Evolutionary conservation across 208 protist genomes (phyloP).

Genomic region (Borovskyia barvae): DNA sequence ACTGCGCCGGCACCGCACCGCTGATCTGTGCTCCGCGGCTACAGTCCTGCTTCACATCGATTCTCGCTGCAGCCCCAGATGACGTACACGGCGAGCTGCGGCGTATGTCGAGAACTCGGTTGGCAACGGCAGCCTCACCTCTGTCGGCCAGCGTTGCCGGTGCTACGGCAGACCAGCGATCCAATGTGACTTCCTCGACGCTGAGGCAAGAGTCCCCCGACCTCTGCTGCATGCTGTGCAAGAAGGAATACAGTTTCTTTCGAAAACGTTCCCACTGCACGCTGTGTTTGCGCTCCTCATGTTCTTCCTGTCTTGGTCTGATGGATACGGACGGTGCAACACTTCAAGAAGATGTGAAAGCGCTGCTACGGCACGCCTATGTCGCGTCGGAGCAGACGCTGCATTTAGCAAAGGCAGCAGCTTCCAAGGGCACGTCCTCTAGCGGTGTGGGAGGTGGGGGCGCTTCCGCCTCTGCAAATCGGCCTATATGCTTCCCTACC

Average conservation of each 20-base stretch:
- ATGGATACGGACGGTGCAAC: slow-evolving; percentile 39
- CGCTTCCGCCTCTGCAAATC: not conserved
- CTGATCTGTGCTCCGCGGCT: slow-evolving; percentile 15
- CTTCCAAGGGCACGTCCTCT: not conserved
- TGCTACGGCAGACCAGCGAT: not conserved
- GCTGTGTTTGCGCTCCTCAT: slow-evolving; percentile 60
- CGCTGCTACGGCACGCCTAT: slow-evolving; percentile 23
- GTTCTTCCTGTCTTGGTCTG: slow-evolving; percentile 53
- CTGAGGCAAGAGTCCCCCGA: not conserved
- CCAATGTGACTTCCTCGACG: not conserved
- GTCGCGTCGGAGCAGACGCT: slow-evolving; percentile 14
- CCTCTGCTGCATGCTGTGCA: slow-evolving; percentile 52
- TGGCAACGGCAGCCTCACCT: slow-evolving; percentile 7
- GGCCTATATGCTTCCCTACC: slow-evolving; percentile 14
- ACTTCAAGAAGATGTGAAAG: slow-evolving; percentile 35
- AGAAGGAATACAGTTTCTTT: slow-evolving; percentile 74
- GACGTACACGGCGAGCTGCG: slow-evolving; percentile 19
- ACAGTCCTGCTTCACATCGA: slow-evolving; percentile 21
- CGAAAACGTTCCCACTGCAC: slow-evolving; percentile 55
- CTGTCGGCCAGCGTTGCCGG: slow-evolving; percentile 1
- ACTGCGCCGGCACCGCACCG: slow-evolving; percentile 9
- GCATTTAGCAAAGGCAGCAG: slow-evolving; percentile 14
- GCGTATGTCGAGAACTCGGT: not conserved
- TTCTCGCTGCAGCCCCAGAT: slow-evolving; percentile 9
- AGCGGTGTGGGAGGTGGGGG: slow-evolving; percentile 2